phyloP scores from a whole-genome alignment of 2,329 filamentous ascomycete genomes.

The Pestalotiopsis sp. region DNA sequence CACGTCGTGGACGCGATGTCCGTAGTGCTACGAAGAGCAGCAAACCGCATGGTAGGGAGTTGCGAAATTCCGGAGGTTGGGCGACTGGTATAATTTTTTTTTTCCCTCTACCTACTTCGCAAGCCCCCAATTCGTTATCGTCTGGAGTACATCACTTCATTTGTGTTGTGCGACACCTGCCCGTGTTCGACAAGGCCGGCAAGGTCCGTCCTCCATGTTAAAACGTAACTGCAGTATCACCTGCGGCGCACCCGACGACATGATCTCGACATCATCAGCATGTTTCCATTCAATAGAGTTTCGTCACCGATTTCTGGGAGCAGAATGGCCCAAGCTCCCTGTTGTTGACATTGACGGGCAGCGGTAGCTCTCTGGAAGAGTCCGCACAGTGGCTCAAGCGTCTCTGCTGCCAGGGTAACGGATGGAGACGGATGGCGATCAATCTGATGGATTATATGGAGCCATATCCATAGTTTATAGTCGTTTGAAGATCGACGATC shows the following conservation, averaged over 20 bases:
- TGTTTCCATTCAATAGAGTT: background rate
- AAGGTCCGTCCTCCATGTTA: background rate
- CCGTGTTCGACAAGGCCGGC: background rate
- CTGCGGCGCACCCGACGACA: background rate
- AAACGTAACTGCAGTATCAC: background rate
- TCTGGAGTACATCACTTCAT: background rate
- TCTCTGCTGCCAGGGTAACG: constrained; percentile 32
- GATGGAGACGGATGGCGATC: background rate
- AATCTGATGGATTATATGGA: background rate
- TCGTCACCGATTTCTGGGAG: constrained; percentile 1
- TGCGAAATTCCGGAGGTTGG: background rate
- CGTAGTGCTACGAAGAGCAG: background rate
- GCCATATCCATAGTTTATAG: background rate
- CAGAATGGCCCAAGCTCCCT: constrained; percentile 8
- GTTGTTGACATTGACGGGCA: constrained; percentile 3
- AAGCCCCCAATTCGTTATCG: background rate
- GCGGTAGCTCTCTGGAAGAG: background rate
- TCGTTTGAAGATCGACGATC: background rate
- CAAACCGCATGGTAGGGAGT: background rate
- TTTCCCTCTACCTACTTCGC: background rate
- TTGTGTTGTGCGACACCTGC: background rate
- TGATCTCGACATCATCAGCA: background rate
- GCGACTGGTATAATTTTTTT: background rate
- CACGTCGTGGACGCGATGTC: background rate
- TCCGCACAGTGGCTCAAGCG: constrained; percentile 25